A percentile compares a stretch with the other conserved stretches of the same genome.
Conservation (phyloP, 495 filamentous ascomycete species). For the Penicillium atrosanguineum region DNA sequence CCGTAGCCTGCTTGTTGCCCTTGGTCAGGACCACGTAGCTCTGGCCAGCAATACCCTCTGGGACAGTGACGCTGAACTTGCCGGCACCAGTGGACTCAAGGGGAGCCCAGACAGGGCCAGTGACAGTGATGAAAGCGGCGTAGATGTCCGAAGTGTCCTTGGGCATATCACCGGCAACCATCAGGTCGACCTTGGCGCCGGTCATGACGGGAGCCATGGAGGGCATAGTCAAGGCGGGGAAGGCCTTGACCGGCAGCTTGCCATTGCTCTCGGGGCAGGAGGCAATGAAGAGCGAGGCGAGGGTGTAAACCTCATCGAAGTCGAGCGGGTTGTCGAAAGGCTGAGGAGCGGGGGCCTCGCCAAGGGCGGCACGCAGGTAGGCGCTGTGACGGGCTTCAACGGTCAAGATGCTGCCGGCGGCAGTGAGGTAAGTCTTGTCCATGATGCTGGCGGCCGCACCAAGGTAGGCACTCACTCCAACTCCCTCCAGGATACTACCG, state of each 20-base stretch:
- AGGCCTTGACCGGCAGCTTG: slow-evolving; percentile 56
- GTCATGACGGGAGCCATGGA: slow-evolving; percentile 11
- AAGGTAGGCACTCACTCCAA: slow-evolving; percentile 58
- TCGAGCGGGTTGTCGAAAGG: slow-evolving; percentile 57
- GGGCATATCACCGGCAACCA: slow-evolving; percentile 12
- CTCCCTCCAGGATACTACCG: slow-evolving; percentile 53
- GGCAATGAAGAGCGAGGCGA: slow-evolving; percentile 58
- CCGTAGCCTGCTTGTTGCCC: slow-evolving; percentile 20
- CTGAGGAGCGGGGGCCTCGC: slow-evolving; percentile 51
- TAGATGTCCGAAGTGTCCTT: background rate
- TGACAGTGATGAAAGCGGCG: slow-evolving; percentile 40
- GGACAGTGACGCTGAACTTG: slow-evolving; percentile 33
- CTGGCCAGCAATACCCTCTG: slow-evolving; percentile 35
- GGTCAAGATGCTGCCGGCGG: slow-evolving; percentile 60
- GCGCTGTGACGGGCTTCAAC: slow-evolving; percentile 61
- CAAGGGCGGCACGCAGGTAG: slow-evolving; percentile 51
- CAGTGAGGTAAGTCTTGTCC: slow-evolving; percentile 51
- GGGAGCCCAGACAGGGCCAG: slow-evolving; percentile 35
- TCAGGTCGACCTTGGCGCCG: slow-evolving; percentile 11
- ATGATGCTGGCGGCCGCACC: slow-evolving; percentile 59
- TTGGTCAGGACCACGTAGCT: slow-evolving; percentile 37
- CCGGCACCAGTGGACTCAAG: slow-evolving; percentile 22
- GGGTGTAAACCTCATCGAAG: slow-evolving; percentile 59
- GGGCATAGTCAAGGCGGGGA: slow-evolving; percentile 40
- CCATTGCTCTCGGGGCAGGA: slow-evolving; percentile 55